A percentile compares a stretch with the other conserved stretches of the same genome.
Conservation (phyloP, 208 protist genomes). For the Leishmania martiniquensis region DNA sequence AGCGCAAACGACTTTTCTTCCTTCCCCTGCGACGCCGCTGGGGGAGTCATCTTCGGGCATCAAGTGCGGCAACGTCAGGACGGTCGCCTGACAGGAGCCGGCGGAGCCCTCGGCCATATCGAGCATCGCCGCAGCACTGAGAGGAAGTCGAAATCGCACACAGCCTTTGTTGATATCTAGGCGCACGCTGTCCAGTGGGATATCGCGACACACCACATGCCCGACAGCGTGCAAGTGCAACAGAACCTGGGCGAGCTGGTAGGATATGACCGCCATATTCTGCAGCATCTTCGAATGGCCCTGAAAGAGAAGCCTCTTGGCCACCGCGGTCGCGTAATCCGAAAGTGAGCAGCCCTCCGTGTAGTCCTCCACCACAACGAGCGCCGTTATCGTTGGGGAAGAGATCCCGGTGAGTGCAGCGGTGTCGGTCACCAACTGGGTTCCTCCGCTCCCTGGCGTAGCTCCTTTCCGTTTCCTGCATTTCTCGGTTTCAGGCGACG, state of each 20-base stretch:
- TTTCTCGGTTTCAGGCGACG: neutral
- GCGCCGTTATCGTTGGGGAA: neutral
- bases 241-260: slow-evolving; percentile 20
- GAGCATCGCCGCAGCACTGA: slow-evolving; percentile 4
- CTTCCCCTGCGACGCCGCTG: neutral
- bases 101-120: neutral
- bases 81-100: no score
- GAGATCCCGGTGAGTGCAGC: neutral
- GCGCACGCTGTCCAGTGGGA: slow-evolving; percentile 11
- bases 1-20: neutral
- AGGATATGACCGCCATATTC: slow-evolving; percentile 17
- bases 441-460: neutral
- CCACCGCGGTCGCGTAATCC: slow-evolving; percentile 25
- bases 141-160: slow-evolving; percentile 25
- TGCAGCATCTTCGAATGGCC: slow-evolving; percentile 10
- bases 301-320: neutral
- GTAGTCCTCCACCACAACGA: slow-evolving; percentile 29
- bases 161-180: slow-evolving; percentile 19
- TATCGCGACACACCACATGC: slow-evolving; percentile 14
- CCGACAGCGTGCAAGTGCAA: slow-evolving; percentile 14
- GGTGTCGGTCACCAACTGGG: no score
- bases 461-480: neutral
- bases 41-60: neutral
- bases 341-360: slow-evolving; percentile 27
- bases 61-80: neutral